Evolutionary conservation across 192 early-diverging fungal genomes (phyloP), one percentile per base, ranked within the genome.

Genomic region (Coemansia sp.): DNA sequence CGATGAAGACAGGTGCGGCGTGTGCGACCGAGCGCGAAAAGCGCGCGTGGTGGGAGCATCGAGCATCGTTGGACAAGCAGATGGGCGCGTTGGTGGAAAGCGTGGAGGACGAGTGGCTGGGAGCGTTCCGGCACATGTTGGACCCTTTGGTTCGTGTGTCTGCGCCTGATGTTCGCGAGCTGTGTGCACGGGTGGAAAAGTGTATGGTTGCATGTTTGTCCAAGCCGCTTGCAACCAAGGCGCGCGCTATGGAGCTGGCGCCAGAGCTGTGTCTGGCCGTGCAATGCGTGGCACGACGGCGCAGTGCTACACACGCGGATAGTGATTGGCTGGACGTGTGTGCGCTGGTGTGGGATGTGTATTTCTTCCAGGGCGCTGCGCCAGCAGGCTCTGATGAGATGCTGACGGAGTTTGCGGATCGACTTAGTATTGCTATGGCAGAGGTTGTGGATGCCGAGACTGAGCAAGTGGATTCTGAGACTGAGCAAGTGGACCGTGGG

Each of bases 41-140:
- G 57, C 69, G 79, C 8, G 59, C 76, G 22, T 99, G 97, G 97
- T 97, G 94, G 94, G 84, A 78, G 45, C 73, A 65, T 6, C 82
- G 97, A 21, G 76, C 85, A n/a, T 58, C 60, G 22, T 65, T 98
- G 15, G 94, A 99, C 72, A 65, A 67, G 2, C 83, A 84, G 23
- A 59, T 99, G 39, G 82, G 86, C 48, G 60, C 58, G 5, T 58
- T 95, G 35, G 65, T 98, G 22, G 63, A 43, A 0, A 67, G 66
- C 14, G 86, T 99, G 12, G 92, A 99, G 62, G 65, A 74, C 32
- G 77, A 77, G 15, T 97, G 97, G 95, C 79, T 99, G 4, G 89
- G 94, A 14, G 93, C 89, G 6, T 92, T 97, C 67, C 87, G 88
- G 15, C 39, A 25, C 5, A 47, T 72, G 6, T 58, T 76, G 14